phyloP scores from a whole-genome alignment of 176 grass and related monocot genomes.

The Coix lacrymajobi region DNA sequence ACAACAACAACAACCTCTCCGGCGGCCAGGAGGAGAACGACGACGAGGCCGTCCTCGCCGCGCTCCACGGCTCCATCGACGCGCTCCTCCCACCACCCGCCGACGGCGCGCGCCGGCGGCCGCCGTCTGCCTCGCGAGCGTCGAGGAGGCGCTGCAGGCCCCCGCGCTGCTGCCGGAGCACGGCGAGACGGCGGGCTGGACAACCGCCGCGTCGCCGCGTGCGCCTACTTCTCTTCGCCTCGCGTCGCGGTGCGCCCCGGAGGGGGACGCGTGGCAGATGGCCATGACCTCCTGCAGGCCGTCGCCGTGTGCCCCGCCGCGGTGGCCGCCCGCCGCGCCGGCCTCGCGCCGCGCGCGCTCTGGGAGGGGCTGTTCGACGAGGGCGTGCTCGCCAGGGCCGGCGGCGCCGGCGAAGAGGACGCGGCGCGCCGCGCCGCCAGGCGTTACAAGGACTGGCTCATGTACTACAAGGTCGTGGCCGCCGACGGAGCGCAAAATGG shows the following conservation, averaged over 20 bases:
- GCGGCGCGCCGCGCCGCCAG: conserved; percentile 49
- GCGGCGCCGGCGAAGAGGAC: conserved; percentile 33
- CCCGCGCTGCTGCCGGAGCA: conserved; percentile 78
- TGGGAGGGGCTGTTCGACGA: conserved; percentile 66
- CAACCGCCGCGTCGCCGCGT: conserved; percentile 66
- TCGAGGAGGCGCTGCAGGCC: conserved; percentile 75
- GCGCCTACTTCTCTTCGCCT: conserved; percentile 97
- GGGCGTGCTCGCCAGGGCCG: conserved; percentile 14
- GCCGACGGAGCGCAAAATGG: neutral
- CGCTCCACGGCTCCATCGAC: conserved; percentile 53
- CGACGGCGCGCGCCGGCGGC: neutral
- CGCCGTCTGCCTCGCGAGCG: neutral
- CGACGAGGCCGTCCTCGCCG: conserved; percentile 50
- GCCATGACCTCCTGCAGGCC: conserved; percentile 84
- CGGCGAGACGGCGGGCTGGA: conserved; percentile 51
- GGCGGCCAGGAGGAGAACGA: neutral
- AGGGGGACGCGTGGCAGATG: conserved; percentile 83
- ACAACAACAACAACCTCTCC: neutral
- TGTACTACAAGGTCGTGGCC: conserved; percentile 88
- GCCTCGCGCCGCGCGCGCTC: conserved; percentile 54
- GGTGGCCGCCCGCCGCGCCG: neutral
- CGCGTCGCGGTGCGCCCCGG: conserved; percentile 46
- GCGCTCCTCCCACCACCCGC: neutral
- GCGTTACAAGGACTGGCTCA: conserved; percentile 91
- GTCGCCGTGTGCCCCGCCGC: conserved; percentile 43